Evolutionary conservation across 2,329 filamentous ascomycete species (phyloP), one percentile per base, ranked within the genome.

Genomic region (Scopulariopsis brevicaulis): DNA sequence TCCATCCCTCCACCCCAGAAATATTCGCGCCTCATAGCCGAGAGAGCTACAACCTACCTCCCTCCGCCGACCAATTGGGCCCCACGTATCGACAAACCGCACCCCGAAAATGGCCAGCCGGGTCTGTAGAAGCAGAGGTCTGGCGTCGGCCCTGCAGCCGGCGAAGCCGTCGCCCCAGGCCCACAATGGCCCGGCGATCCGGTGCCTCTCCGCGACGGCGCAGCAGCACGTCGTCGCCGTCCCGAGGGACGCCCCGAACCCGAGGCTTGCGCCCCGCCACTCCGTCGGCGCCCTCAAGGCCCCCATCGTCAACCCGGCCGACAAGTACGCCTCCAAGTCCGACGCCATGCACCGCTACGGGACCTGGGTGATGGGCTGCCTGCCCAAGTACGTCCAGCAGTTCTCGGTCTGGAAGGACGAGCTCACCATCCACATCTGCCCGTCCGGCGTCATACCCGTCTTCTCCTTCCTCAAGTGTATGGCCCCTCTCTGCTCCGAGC

Each of bases 351-450:
- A 99, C 80, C 87, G 85, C 68, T 99, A 99, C 70, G 94, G 94
- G 68, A 85, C 95, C 69, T 99, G 96, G 82, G 77, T 99, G 68
- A 93, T 99, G 84, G 92, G 91, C 65, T 96, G 90, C 73, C 76
- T 99, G 69, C 95, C 94, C 67, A 97, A 96, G 80, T 96, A 96
- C 75, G 84, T 99, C 67, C 95, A 99, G 78, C 94, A 99, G 77
- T 97, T 97, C 78, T 96, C 92, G 14, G 93, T 99, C 58, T 99
- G 94, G 94, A 99, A 99, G 78, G 94, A 99, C 71, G 94, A 99
- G 75, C 84, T 99, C 70, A 91, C 88, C 66, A 90, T 96, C 71
- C 93, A 95, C 74, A 94, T 97, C 68, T 80, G 90, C 54, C 94
- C 94, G 1, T 77, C 88, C 43, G 94, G 90, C 64, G 85, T 97